These are phyloP conservation scores for Stevia rebaudiana DNA, from an alignment of 140 eudicot genomes.

Conservation along the genomic window DNA sequence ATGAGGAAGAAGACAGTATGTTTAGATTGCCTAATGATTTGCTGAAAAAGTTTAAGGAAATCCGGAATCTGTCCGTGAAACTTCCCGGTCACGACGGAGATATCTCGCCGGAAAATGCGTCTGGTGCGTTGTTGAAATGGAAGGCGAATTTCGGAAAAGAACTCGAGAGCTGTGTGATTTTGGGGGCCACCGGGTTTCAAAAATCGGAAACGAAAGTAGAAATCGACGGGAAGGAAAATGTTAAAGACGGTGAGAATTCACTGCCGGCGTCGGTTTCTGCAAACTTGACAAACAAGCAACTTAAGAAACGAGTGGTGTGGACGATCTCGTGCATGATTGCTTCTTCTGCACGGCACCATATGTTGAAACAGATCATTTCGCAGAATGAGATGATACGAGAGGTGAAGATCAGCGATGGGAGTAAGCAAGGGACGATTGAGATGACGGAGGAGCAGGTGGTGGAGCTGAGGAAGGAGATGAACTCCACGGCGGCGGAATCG, in stretches of 20 bases:
- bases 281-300: slow-evolving; percentile 28
- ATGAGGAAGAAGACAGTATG: slow-evolving; percentile 4
- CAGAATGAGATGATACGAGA: slow-evolving; percentile 17
- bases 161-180: slow-evolving; percentile 50
- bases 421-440: slow-evolving; percentile 52
- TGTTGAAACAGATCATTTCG: slow-evolving; percentile 37
- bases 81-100: slow-evolving; percentile 45
- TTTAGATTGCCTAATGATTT: slow-evolving; percentile 31
- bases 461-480: slow-evolving; percentile 39
- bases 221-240: no score
- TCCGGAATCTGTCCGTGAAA: slow-evolving; percentile 29
- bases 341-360: slow-evolving; percentile 57
- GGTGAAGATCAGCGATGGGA: slow-evolving; percentile 47
- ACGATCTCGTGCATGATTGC: slow-evolving; percentile 67
- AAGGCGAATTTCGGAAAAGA: slow-evolving; percentile 56
- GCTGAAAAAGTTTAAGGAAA: slow-evolving; percentile 34
- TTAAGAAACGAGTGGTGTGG: slow-evolving; percentile 66
- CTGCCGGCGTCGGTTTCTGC: neutral
- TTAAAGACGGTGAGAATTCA: neutral
- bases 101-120: slow-evolving; percentile 21
- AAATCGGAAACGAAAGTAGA: slow-evolving; percentile 4
- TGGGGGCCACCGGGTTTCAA: slow-evolving; percentile 42
- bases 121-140: slow-evolving; percentile 51
- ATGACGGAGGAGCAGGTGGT: slow-evolving; percentile 45
- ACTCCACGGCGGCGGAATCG: neutral